Evolutionary conservation across 73 alveolate genomes (phyloP).

Genomic region (Urostyla sp.): DNA sequence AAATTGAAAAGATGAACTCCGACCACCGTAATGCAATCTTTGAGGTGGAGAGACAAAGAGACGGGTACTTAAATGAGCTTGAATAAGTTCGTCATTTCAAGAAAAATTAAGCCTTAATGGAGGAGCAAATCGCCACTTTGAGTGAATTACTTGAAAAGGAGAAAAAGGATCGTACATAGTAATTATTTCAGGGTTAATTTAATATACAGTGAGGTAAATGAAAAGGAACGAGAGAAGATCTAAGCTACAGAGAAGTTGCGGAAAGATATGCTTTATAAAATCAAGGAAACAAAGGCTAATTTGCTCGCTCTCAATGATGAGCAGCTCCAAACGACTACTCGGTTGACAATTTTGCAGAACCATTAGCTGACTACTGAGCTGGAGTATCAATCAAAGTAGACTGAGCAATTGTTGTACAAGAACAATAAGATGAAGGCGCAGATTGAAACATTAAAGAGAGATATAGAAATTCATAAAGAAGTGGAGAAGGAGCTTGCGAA

Average conservation of each 20-base stretch:
- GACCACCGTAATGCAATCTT: slow-evolving; percentile 14
- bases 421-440: slow-evolving; percentile 89
- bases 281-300: slow-evolving; percentile 83
- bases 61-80: slow-evolving; percentile 36
- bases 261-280: slow-evolving; percentile 88
- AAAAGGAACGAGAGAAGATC: slow-evolving; percentile 87
- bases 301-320: slow-evolving; percentile 85
- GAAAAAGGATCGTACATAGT: slow-evolving; percentile 73
- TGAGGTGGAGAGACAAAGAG: slow-evolving; percentile 18
- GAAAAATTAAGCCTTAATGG: slow-evolving; percentile 9
- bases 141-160: slow-evolving; percentile 72
- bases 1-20: slow-evolving; percentile 1
- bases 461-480: slow-evolving; percentile 97
- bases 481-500: slow-evolving; percentile 97
- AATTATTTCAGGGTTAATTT: not conserved
- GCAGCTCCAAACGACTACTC: slow-evolving; percentile 89
- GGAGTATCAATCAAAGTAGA: slow-evolving; percentile 95
- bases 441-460: slow-evolving; percentile 90
- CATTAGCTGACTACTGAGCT: slow-evolving; percentile 96
- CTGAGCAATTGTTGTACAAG: slow-evolving; percentile 92
- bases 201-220: slow-evolving; percentile 73
- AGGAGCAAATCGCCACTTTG: slow-evolving; percentile 23
- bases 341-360: slow-evolving; percentile 95
- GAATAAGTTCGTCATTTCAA: slow-evolving; percentile 48
- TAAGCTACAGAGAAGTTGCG: slow-evolving; percentile 86